A percentile compares a stretch with the other conserved stretches of the same genome.
Evolutionary conservation across 371 early-diverging fungal species (phyloP).

Genomic region (Vairimorpha necatrix): DNA sequence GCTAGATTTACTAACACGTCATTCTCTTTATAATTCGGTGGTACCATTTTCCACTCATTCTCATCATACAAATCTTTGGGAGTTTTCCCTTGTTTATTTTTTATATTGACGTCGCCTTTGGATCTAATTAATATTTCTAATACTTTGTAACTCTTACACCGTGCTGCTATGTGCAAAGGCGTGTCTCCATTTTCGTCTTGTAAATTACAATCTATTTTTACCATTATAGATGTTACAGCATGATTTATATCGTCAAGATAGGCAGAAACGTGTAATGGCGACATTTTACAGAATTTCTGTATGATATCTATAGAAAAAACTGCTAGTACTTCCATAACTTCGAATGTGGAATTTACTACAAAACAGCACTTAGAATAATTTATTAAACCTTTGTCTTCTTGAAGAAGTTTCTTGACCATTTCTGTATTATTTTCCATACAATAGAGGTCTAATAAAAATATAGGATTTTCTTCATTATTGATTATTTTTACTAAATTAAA

Average conservation of each 20-base stretch:
- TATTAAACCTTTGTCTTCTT: slow-evolving; percentile 30
- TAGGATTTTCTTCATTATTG: slow-evolving; percentile 32
- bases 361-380: slow-evolving; percentile 25
- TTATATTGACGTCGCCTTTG: slow-evolving; percentile 27
- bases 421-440: slow-evolving; percentile 38
- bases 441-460: slow-evolving; percentile 52
- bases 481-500: slow-evolving; percentile 17
- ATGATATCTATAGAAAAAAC: slow-evolving; percentile 11
- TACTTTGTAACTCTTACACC: not conserved
- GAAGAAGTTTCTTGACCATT: slow-evolving; percentile 30
- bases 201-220: slow-evolving; percentile 9
- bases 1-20: slow-evolving; percentile 5
- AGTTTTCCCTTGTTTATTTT: slow-evolving; percentile 10
- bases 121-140: slow-evolving; percentile 32
- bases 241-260: slow-evolving; percentile 7
- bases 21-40: not conserved
- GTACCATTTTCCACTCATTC: not conserved
- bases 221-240: slow-evolving; percentile 7
- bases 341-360: slow-evolving; percentile 25
- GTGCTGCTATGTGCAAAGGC: slow-evolving; percentile 27
- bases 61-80: slow-evolving; percentile 3
- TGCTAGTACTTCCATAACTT: slow-evolving; percentile 34
- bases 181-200: slow-evolving; percentile 28
- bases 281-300: slow-evolving; percentile 44
- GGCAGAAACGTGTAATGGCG: slow-evolving; percentile 42